Percentiles rank a stretch among this genome's conserved stretches.
Evolutionary conservation across 345 rosid species (phyloP).

Genomic region (Acer negundo): DNA sequence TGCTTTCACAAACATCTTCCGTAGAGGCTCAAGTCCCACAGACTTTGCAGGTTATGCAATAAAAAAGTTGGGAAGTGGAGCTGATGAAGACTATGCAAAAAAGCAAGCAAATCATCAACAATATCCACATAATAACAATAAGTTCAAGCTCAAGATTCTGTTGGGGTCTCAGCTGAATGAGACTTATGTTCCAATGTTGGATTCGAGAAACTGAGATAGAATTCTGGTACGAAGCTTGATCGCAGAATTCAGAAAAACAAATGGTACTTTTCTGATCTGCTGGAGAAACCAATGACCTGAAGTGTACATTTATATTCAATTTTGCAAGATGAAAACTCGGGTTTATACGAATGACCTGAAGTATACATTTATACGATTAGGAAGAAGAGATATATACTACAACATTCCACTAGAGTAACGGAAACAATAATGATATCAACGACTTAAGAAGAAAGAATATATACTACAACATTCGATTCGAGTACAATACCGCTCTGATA

Average conservation of each 20-base stretch:
- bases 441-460: not conserved
- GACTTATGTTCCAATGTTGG: slow-evolving; percentile 42
- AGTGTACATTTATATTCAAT: not conserved
- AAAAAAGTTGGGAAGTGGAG: slow-evolving; percentile 11
- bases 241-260: slow-evolving; percentile 32
- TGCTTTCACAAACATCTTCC: too few species aligned
- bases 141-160: slow-evolving; percentile 40
- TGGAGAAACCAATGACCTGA: slow-evolving; percentile 51
- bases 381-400: too few species aligned
- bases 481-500: not conserved
- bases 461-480: not conserved
- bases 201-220: slow-evolving; percentile 50
- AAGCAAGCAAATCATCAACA: slow-evolving; percentile 17
- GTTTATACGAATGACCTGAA: too few species aligned
- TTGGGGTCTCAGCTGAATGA: slow-evolving; percentile 39
- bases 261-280: slow-evolving; percentile 51
- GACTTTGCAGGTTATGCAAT: not conserved
- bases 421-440: not conserved
- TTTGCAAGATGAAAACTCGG: not conserved
- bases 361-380: too few species aligned
- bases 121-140: slow-evolving; percentile 10
- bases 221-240: slow-evolving; percentile 42
- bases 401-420: not conserved
- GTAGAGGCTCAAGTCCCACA: not conserved
- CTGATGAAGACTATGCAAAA: slow-evolving; percentile 17